Conservation (phyloP, 768 basidiomycete genomes). For the Russula vinacea region DNA sequence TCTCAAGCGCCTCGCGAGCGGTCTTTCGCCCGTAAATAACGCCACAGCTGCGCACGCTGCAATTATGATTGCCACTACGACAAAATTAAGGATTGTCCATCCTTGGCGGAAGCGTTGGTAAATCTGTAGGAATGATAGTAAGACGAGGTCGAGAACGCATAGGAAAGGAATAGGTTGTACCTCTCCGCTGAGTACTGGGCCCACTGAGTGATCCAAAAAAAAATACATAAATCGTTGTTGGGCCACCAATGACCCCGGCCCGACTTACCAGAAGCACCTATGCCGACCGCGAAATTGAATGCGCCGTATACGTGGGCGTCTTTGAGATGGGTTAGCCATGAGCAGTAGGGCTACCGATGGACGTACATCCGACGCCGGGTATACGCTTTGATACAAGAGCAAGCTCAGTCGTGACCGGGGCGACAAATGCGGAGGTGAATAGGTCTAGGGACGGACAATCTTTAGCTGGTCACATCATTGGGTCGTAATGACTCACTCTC, state of each 20-base stretch:
- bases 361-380: slow-evolving; percentile 66
- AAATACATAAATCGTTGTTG: background rate
- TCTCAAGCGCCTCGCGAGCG: slow-evolving; percentile 23
- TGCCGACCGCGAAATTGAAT: slow-evolving; percentile 67
- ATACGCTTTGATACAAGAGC: slow-evolving; percentile 55
- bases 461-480: background rate
- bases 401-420: slow-evolving; percentile 65
- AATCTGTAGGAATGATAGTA: slow-evolving; percentile 41
- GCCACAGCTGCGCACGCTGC: slow-evolving; percentile 42
- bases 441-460: slow-evolving; percentile 45
- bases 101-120: slow-evolving; percentile 55
- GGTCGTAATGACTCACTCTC: slow-evolving; percentile 45
- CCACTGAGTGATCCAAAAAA: slow-evolving; percentile 44
- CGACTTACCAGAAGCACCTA: slow-evolving; percentile 54
- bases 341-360: slow-evolving; percentile 16
- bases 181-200: slow-evolving; percentile 69
- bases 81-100: slow-evolving; percentile 57
- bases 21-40: slow-evolving; percentile 47
- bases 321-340: slow-evolving; percentile 32
- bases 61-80: slow-evolving; percentile 45
- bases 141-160: background rate
- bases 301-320: slow-evolving; percentile 74
- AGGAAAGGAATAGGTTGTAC: slow-evolving; percentile 35
- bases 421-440: slow-evolving; percentile 55
- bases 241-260: slow-evolving; percentile 30